These are phyloP conservation scores for Entophlyctis luteolus DNA, from an alignment of 192 early-diverging fungal genomes.

Conservation along the genomic window DNA sequence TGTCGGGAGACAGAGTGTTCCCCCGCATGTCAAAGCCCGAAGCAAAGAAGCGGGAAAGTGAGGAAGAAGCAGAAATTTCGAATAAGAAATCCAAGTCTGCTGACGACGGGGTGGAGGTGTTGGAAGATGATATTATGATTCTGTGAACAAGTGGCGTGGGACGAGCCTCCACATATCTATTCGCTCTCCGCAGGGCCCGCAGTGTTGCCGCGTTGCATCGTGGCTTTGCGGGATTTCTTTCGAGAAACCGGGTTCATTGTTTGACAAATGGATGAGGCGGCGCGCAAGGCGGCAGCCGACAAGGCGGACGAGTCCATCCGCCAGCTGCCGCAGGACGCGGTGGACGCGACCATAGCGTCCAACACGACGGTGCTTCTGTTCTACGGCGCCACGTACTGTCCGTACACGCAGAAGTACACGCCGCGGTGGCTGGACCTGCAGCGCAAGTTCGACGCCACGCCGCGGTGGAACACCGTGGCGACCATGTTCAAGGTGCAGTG, in stretches of 20 bases:
- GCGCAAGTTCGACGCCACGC: too few species aligned
- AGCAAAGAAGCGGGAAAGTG: neutral
- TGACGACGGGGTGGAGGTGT: neutral
- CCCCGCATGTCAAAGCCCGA: neutral
- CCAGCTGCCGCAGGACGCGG: neutral
- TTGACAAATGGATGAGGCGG: too few species aligned
- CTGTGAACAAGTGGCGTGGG: too few species aligned
- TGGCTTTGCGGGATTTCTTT: too few species aligned
- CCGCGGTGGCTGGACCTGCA: too few species aligned
- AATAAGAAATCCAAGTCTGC: constrained; percentile 18
- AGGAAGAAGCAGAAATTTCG: neutral
- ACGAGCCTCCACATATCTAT: too few species aligned
- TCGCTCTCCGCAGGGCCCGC: too few species aligned
- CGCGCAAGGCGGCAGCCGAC: too few species aligned
- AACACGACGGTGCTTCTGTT: neutral
- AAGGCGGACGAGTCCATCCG: neutral
- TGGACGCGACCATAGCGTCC: neutral
- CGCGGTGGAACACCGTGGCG: too few species aligned
- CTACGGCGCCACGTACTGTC: constrained; percentile 1
- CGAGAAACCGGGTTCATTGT: too few species aligned
- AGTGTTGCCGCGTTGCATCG: too few species aligned
- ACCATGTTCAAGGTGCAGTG: constrained; percentile 3
- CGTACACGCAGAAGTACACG: neutral
- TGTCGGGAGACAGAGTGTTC: constrained; percentile 19
- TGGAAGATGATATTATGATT: too few species aligned